Conservation (phyloP, 768 basidiomycete species). For the Leccinum rimulosum region DNA sequence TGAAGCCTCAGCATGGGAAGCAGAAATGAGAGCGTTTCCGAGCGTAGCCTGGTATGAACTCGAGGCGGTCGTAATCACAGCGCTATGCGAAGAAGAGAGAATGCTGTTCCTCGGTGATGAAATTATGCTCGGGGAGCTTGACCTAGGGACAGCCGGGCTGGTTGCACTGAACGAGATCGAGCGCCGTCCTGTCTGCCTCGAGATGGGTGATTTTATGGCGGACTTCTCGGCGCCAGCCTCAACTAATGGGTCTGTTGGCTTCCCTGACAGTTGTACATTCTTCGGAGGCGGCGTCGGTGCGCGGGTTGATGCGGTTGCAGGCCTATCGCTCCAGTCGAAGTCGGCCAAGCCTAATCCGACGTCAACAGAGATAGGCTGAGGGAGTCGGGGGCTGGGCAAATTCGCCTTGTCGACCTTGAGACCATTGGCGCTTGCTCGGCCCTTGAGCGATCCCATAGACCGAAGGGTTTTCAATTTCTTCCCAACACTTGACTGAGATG, state of each 20-base stretch:
- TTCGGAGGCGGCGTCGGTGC: constrained; percentile 20
- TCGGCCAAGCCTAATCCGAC: constrained; percentile 56
- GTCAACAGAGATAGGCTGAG: constrained; percentile 53
- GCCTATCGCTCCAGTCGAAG: constrained; percentile 46
- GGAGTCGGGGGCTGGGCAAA: constrained; percentile 50
- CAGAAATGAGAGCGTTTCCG: constrained; percentile 89
- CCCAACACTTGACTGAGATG: constrained; percentile 31
- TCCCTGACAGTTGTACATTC: constrained; percentile 18
- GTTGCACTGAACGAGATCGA: constrained; percentile 62
- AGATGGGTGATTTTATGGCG: constrained; percentile 33
- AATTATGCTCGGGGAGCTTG: constrained; percentile 49
- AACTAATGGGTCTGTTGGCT: constrained; percentile 10
- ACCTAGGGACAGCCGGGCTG: constrained; percentile 27
- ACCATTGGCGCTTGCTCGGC: constrained; percentile 35
- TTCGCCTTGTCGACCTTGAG: constrained; percentile 37
- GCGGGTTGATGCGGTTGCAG: constrained; percentile 12
- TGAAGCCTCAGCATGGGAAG: constrained; percentile 92
- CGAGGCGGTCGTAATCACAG: constrained; percentile 25
- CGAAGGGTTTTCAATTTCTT: constrained; percentile 71
- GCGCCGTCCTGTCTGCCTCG: constrained; percentile 57
- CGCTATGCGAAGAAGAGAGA: constrained; percentile 28
- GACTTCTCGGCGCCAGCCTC: constrained; percentile 36
- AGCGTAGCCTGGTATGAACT: constrained; percentile 58
- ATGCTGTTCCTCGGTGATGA: constrained; percentile 52
- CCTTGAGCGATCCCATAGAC: constrained; percentile 79